Evolutionary conservation across 225 moss, liverwort and hornwort species (phyloP), one percentile per base, ranked within the genome.

Genomic region (Takakia lepidozioides): DNA sequence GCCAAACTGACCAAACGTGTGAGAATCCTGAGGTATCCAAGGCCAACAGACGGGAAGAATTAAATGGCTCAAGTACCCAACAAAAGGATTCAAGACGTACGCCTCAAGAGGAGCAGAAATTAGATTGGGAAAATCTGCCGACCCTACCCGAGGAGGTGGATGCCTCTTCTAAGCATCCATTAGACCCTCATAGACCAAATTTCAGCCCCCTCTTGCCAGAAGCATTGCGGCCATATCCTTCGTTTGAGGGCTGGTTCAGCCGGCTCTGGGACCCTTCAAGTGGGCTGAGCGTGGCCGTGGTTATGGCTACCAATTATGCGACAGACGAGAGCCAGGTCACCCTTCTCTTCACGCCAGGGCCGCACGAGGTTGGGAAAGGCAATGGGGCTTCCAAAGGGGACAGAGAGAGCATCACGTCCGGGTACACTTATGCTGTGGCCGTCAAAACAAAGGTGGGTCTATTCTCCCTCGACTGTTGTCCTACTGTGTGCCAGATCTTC

Each of bases 161-260:
- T 1, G 18, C 65, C 14, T 70, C 78, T 15, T 70, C 55, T 23
- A 26, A 45, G 29, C 90, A 92, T 37, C 91, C 87, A 27, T 51
- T 84, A 62, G 87, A 92, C 49, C 91, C 91, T 14, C 87, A 92
- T 55, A 57, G 63, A 27, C 87, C 87, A 15, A 76, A 43, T 51
- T 87, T 69, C 60, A 84, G 84, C 52, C 46, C 46, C 25, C 32
- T 79, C 10, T 15, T 92, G 52, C 84, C 87, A 0, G 69, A 74
- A 49, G 30, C 71, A 1, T 9, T 64, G 18, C 41, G 81, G 48
- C 83, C 86, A 0, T 91, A 84, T 29, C 86, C 86, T 2, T 62
- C 79, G 0, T 92, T 92, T 54, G 91, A 92, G 57, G 87, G 91
- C 2, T 92, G 91, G 90, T 86, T 84, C 26, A 49, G 80, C 5